These are phyloP conservation scores for Salix suchowensis DNA, from an alignment of 345 rosid genomes.

Conservation along the genomic window DNA sequence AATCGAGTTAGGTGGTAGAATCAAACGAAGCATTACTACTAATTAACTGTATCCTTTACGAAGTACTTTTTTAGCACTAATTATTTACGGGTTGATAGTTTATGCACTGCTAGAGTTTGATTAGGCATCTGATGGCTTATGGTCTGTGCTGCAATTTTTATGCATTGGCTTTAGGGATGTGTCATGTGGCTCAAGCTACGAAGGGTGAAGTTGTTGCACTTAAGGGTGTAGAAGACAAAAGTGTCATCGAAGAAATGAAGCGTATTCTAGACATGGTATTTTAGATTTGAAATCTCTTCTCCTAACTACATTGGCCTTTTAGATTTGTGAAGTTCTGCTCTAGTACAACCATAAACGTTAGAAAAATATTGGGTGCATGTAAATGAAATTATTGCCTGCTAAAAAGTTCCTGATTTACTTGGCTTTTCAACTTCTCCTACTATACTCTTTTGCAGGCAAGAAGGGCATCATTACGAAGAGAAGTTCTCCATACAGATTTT, in stretches of 20 bases:
- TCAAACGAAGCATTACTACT: neutral
- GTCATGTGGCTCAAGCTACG: slow-evolving; percentile 55
- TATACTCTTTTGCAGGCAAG: slow-evolving; percentile 43
- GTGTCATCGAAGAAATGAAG: slow-evolving; percentile 62
- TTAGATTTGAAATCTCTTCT: neutral
- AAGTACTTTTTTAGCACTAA: neutral
- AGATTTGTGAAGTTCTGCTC: neutral
- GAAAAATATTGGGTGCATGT: neutral
- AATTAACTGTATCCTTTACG: neutral
- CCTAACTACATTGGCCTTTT: neutral
- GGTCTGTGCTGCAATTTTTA: neutral
- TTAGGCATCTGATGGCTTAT: neutral
- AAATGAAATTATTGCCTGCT: neutral
- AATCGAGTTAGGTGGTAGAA: neutral
- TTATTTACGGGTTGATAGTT: neutral
- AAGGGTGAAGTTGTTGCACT: slow-evolving; percentile 56
- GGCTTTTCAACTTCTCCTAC: neutral
- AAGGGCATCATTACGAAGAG: slow-evolving; percentile 60
- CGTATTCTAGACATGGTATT: slow-evolving; percentile 70
- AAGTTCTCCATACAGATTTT: slow-evolving; percentile 70
- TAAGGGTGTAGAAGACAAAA: slow-evolving; percentile 56
- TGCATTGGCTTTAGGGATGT: slow-evolving; percentile 43
- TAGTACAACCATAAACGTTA: neutral
- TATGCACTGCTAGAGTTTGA: neutral
- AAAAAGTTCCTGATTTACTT: neutral